These are phyloP conservation scores for Stephanodiscus triporus DNA, from an alignment of 108 stramenopile genomes.

Conservation along the genomic window DNA sequence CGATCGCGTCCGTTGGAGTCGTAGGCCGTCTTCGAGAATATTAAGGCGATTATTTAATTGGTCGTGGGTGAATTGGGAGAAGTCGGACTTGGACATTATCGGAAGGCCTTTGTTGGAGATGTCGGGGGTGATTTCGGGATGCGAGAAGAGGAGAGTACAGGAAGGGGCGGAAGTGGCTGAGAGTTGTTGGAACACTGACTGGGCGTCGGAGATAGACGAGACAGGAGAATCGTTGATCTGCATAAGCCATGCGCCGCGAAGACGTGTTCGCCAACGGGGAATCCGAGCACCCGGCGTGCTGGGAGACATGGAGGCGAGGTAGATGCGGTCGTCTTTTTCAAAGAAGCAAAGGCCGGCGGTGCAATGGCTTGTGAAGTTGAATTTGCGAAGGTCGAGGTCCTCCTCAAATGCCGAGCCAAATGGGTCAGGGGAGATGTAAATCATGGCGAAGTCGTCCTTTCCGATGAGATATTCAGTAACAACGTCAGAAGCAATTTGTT, in stretches of 20 bases:
- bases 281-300: too few species aligned
- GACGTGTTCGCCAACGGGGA: too few species aligned
- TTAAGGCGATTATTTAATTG: not conserved
- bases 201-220: not conserved
- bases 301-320: not conserved
- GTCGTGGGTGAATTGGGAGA: not conserved
- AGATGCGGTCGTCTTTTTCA: not conserved
- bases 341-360: too few species aligned
- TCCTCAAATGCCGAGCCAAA: not conserved
- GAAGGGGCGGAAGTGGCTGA: too few species aligned
- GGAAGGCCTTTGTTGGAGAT: not conserved
- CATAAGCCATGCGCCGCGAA: too few species aligned
- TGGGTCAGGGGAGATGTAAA: not conserved
- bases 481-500: too few species aligned
- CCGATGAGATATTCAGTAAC: not conserved
- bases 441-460: not conserved
- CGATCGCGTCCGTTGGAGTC: too few species aligned
- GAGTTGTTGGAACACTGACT: not conserved
- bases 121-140: not conserved
- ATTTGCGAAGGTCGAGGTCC: not conserved
- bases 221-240: not conserved
- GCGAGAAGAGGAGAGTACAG: constrained; percentile 1
- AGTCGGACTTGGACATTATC: too few species aligned
- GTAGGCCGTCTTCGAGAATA: not conserved
- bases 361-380: not conserved